Base-by-base conservation (phyloP, 805 yeast genomes). In the Saccharomycopsis malanga region DNA sequence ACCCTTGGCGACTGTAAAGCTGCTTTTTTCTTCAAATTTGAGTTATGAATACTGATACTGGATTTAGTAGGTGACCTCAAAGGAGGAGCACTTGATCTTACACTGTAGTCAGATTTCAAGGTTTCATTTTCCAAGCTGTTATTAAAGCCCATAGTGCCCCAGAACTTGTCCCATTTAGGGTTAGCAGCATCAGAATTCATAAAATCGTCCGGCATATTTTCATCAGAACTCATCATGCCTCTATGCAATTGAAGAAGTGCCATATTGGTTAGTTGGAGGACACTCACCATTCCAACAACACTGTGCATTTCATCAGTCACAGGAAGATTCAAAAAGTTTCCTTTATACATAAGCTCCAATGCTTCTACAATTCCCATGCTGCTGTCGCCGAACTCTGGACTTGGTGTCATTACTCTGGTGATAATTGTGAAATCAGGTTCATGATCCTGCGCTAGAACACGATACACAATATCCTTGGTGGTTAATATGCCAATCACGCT, bases 401-500 rank as follows among this genome's bases (percentile, higher is more conserved):
- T 68, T 2, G 73, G 65, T 0, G 76, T 71, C 64, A 71, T 64
- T 1, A 70, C 68, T 37, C 74, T 57, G 2, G 68, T 68, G 22
- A 71, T 67, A 4, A 66, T 66, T 9, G 70, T 65, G 2, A 58
- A 56, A 12, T 47, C 50, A 0, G 73, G 66, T 53, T 71, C 67
- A 30, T 64, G 56, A 3, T 58, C 59, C 39, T 58, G 57, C 1
- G 72, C 50, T 18, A 71, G 49, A 0, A 70, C 74, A 37, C 74
- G 56, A 40, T 64, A 69, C 18, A 68, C 69, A 17, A 71, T 61
- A 56, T 71, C 76, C 53, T 71, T 71, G 39, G 70, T 68, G 1
- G 76, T 71, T 44, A 71, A 60, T 44, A 71, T 71, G 0, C 76
- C 76, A 50, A 71, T 69, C 1, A 70, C 63, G 41, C 63, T 62